Percentiles rank a stretch among this genome's conserved stretches.
Evolutionary conservation across 2,329 filamentous ascomycete species (phyloP).

Genomic region (Calonectria montana): DNA sequence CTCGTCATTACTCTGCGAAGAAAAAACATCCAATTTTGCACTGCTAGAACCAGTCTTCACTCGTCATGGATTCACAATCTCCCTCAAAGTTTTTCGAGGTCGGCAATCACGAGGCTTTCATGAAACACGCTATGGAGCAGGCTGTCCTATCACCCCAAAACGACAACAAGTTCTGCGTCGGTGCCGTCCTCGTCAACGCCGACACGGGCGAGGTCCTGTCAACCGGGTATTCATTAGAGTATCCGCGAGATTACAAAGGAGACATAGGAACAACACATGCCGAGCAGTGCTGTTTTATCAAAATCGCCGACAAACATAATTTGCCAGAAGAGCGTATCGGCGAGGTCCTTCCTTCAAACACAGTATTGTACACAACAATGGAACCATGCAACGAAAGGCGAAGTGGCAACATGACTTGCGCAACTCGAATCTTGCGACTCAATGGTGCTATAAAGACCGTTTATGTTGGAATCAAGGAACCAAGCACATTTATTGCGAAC

Average conservation of each 20-base stretch:
- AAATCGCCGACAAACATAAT: constrained; percentile 51
- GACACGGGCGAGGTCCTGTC: constrained; percentile 51
- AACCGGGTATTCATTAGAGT: constrained; percentile 56
- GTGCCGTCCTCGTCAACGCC: constrained; percentile 53
- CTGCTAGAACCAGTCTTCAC: background rate
- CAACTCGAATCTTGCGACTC: constrained; percentile 48
- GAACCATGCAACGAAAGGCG: constrained; percentile 57
- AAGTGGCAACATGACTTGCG: constrained; percentile 52
- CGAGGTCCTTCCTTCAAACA: constrained; percentile 52
- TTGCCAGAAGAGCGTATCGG: constrained; percentile 49
- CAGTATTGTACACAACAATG: constrained; percentile 58
- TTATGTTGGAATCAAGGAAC: constrained; percentile 54
- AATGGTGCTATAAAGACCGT: constrained; percentile 48
- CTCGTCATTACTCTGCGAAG: background rate
- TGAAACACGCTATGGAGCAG: constrained; percentile 53
- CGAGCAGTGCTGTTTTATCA: constrained; percentile 58
- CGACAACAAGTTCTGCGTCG: constrained; percentile 54
- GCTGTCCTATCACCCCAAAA: constrained; percentile 53
- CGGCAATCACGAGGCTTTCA: constrained; percentile 50
- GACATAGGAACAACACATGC: constrained; percentile 55
- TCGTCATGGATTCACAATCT: constrained; percentile 18
- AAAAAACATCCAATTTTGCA: too few relatives aligned
- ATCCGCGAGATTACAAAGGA: constrained; percentile 49
- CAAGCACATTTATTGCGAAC: constrained; percentile 49
- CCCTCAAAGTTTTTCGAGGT: constrained; percentile 35